Conservation (phyloP, 176 grass and related monocot species). For the Secale cereale region DNA sequence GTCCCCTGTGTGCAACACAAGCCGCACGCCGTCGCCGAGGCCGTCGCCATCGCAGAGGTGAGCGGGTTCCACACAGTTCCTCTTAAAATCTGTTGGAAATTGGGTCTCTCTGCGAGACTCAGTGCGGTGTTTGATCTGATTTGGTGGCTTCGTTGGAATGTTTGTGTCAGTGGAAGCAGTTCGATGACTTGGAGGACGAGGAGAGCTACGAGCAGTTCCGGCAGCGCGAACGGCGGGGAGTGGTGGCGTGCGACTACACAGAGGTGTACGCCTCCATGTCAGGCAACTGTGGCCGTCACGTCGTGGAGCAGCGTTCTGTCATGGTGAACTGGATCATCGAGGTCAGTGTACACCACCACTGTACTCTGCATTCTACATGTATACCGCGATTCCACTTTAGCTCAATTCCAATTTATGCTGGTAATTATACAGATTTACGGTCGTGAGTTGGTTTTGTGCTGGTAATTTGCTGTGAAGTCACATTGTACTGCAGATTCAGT, state of each 20-base stretch:
- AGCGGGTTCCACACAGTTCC: not conserved
- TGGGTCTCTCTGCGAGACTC: not conserved
- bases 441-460: not conserved
- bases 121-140: slow-evolving; percentile 6
- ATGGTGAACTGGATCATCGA: slow-evolving; percentile 87
- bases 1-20: slow-evolving; percentile 16
- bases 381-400: not conserved
- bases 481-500: not conserved
- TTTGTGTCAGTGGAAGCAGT: slow-evolving; percentile 46
- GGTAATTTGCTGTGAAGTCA: not conserved
- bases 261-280: slow-evolving; percentile 40
- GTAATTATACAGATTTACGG: not conserved
- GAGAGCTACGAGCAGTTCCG: slow-evolving; percentile 67
- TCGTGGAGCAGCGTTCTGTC: slow-evolving; percentile 54
- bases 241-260: slow-evolving; percentile 36
- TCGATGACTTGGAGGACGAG: slow-evolving; percentile 63
- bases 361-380: not conserved
- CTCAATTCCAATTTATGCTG: no score
- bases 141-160: not conserved
- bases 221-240: slow-evolving; percentile 36
- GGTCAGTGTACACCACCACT: slow-evolving; percentile 31
- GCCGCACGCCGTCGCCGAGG: not conserved
- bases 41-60: not conserved
- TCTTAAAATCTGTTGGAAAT: not conserved
- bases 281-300: slow-evolving; percentile 19